Conservation (phyloP, 768 basidiomycete species). For the button mushroom (Agaricus bisporus) region DNA sequence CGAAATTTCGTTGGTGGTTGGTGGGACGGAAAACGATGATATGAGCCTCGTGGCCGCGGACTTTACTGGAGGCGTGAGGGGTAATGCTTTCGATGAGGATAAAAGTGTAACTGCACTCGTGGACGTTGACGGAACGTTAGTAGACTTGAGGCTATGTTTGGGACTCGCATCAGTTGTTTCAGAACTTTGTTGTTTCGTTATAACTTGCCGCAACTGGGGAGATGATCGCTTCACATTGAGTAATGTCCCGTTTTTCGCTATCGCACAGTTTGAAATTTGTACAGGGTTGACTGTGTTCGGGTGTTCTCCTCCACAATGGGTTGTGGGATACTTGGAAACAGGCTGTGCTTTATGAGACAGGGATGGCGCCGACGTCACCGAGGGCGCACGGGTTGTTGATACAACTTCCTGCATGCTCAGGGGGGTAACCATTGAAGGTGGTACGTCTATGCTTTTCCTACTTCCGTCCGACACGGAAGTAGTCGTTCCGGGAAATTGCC, state of each 20-base stretch:
- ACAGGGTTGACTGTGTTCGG: constrained; percentile 1
- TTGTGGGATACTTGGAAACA: neutral
- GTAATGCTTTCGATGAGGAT: neutral
- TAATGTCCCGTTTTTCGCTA: constrained; percentile 1
- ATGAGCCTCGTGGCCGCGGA: neutral
- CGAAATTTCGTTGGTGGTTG: neutral
- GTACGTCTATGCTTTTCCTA: neutral
- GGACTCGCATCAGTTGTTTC: neutral
- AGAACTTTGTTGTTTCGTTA: neutral
- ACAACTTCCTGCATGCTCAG: neutral
- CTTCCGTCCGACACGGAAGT: neutral
- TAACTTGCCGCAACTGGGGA: constrained; percentile 3
- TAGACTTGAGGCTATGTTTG: neutral
- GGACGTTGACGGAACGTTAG: neutral
- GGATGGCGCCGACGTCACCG: neutral
- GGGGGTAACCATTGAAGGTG: neutral
- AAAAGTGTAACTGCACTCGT: neutral
- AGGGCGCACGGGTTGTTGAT: neutral
- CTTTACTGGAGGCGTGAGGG: neutral
- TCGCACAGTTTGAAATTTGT: neutral
- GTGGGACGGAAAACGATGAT: neutral
- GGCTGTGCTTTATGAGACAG: constrained; percentile 7
- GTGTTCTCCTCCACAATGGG: neutral
- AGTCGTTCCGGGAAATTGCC: neutral
- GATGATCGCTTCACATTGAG: constrained; percentile 10